phyloP scores from a whole-genome alignment of 1,139 yeast genomes.

The Scheffersomyces insectosa region DNA sequence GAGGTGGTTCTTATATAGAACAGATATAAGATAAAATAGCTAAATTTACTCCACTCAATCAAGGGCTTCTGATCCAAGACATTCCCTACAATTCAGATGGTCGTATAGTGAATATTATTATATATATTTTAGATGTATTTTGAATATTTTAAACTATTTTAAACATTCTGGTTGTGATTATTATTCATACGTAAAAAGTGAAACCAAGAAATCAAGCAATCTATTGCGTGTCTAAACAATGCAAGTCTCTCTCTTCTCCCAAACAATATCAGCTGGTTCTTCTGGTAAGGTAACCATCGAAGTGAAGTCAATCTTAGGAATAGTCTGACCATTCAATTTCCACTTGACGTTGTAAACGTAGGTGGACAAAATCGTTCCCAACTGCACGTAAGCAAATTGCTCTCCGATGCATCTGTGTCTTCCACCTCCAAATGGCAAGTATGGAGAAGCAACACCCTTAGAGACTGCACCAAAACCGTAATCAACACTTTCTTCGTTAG shows the following conservation, averaged over 20 bases:
- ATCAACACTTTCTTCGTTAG: slow-evolving; percentile 64
- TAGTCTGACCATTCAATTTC: slow-evolving; percentile 58
- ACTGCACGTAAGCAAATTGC: slow-evolving; percentile 94
- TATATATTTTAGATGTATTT: no score
- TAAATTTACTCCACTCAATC: no score
- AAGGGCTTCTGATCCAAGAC: no score
- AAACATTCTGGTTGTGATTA: no score
- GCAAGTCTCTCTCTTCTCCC: slow-evolving; percentile 60
- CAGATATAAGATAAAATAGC: no score
- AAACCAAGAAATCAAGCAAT: background rate
- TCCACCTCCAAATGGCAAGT: slow-evolving; percentile 98
- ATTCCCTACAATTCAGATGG: no score
- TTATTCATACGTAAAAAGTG: background rate
- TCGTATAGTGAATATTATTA: no score
- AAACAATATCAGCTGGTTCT: slow-evolving; percentile 73
- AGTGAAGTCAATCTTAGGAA: slow-evolving; percentile 82
- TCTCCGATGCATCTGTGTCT: slow-evolving; percentile 99
- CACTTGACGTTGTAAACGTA: slow-evolving; percentile 77
- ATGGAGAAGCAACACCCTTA: slow-evolving; percentile 94
- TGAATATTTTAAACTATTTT: no score
- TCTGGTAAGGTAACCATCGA: slow-evolving; percentile 92
- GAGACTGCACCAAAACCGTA: slow-evolving; percentile 95
- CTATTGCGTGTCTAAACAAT: slow-evolving; percentile 8
- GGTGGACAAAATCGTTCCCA: slow-evolving; percentile 80
- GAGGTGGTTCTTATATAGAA: no score